Percentiles rank a stretch among this genome's conserved stretches.
These are phyloP conservation scores for grape (Vitis vinifera) DNA, from an alignment of 164 flowering plant species.

Conservation along the genomic window DNA sequence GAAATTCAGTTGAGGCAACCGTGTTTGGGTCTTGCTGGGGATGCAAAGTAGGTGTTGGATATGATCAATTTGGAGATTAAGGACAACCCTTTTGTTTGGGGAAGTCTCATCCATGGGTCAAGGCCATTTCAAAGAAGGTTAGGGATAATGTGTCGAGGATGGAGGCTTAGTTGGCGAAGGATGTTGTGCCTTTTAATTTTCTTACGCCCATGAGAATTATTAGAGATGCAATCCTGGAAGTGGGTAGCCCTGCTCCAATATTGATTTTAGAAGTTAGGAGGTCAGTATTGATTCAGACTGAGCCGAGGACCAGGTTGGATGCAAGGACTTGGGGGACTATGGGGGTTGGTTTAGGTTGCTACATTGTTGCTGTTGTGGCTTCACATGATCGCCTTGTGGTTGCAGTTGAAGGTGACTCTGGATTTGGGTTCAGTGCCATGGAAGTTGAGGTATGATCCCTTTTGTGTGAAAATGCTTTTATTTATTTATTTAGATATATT, in stretches of 20 bases:
- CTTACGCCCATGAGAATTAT: constrained; percentile 93
- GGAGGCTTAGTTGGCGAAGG: constrained; percentile 58
- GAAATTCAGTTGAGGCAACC: no score
- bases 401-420: constrained; percentile 98
- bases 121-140: no score
- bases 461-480: no score
- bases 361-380: constrained; percentile 97
- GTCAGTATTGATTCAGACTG: constrained; percentile 77
- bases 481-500: no score
- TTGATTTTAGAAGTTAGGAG: constrained; percentile 47
- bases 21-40: no score
- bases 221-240: constrained; percentile 76
- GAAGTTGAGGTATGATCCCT: constrained; percentile 75
- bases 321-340: constrained; percentile 99
- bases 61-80: no score
- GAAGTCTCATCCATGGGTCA: no score
- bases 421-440: constrained; percentile 95
- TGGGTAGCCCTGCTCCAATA: constrained; percentile 81
- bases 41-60: no score
- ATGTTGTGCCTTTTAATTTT: constrained; percentile 91
- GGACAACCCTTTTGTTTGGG: no score
- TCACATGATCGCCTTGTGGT: constrained; percentile 85
- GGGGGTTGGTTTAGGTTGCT: constrained; percentile 98
- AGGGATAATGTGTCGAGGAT: no score
- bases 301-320: constrained; percentile 96